Conservation (phyloP, 1,284 basidiomycete species). For the Amylostereum chailletii region DNA sequence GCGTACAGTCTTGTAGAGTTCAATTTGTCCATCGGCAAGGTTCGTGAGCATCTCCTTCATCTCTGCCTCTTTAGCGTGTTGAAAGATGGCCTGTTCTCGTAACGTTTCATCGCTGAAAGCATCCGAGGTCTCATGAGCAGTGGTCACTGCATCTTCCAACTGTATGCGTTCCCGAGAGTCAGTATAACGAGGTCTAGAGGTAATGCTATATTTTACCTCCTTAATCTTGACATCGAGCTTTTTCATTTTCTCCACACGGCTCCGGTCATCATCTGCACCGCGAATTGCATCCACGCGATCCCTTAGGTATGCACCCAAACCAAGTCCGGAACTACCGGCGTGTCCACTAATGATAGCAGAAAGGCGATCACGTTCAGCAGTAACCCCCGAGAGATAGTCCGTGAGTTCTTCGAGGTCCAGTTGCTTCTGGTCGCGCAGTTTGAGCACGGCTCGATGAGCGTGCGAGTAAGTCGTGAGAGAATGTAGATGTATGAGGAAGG, state of each 20-base stretch:
- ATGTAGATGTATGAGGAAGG: constrained; percentile 83
- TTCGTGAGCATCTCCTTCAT: constrained; percentile 91
- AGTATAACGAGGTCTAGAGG: not conserved
- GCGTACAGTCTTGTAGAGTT: constrained; percentile 80
- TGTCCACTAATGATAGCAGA: constrained; percentile 78
- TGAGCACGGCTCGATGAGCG: constrained; percentile 85
- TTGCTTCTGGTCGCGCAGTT: constrained; percentile 96
- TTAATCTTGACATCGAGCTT: constrained; percentile 91
- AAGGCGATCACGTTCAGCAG: constrained; percentile 85
- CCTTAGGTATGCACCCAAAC: constrained; percentile 87
- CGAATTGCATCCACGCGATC: constrained; percentile 88
- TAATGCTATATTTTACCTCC: constrained; percentile 51
- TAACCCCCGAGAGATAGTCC: constrained; percentile 88
- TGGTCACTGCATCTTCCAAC: constrained; percentile 94
- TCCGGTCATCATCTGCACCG: constrained; percentile 90
- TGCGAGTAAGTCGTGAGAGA: constrained; percentile 85
- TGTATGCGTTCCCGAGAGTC: constrained; percentile 21
- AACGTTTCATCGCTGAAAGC: constrained; percentile 93
- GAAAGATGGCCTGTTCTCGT: constrained; percentile 85
- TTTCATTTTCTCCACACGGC: constrained; percentile 86
- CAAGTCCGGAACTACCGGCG: constrained; percentile 73
- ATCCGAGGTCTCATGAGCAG: constrained; percentile 90
- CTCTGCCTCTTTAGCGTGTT: constrained; percentile 84
- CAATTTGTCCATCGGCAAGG: constrained; percentile 90
- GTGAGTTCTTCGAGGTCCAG: constrained; percentile 97